Percentiles rank a stretch among this genome's conserved stretches.
Conservation (phyloP, 2,329 filamentous ascomycete species). For the Capronia coronata region DNA sequence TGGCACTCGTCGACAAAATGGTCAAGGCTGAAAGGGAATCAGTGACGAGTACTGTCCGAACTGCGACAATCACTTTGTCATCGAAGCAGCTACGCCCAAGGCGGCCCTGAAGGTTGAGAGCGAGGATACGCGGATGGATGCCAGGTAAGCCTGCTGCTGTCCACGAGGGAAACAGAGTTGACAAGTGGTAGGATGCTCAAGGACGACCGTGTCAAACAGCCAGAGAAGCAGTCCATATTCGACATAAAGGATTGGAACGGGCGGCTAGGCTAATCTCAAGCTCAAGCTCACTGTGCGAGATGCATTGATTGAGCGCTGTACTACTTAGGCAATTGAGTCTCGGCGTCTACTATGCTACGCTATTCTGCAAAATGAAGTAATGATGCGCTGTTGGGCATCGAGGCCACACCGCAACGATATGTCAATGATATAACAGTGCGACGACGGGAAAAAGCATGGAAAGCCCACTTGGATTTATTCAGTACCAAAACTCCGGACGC, state of each 20-base stretch:
- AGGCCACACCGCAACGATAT: neutral
- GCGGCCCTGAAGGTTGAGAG: constrained; percentile 80
- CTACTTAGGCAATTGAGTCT: no score
- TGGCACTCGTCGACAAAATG: neutral
- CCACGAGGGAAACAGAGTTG: neutral
- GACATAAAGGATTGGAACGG: constrained; percentile 69
- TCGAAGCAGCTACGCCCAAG: constrained; percentile 81
- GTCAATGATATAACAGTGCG: neutral
- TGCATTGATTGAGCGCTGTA: no score
- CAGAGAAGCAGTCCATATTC: constrained; percentile 62
- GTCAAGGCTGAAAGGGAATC: neutral
- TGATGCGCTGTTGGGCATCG: neutral
- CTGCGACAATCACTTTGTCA: constrained; percentile 96
- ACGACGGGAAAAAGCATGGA: neutral
- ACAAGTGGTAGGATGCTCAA: constrained; percentile 64
- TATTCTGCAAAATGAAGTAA: neutral
- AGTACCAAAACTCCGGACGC: constrained; percentile 24
- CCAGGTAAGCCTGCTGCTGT: constrained; percentile 42
- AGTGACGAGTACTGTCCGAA: constrained; percentile 97
- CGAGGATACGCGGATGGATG: constrained; percentile 79
- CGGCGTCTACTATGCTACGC: neutral
- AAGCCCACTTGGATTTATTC: constrained; percentile 11
- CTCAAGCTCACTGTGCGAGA: no score
- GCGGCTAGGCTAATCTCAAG: constrained; percentile 62
- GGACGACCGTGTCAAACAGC: constrained; percentile 68